Percentiles rank a stretch among this genome's conserved stretches.
Conservation (phyloP, 75 land plant genomes). For the Pinus taeda region DNA sequence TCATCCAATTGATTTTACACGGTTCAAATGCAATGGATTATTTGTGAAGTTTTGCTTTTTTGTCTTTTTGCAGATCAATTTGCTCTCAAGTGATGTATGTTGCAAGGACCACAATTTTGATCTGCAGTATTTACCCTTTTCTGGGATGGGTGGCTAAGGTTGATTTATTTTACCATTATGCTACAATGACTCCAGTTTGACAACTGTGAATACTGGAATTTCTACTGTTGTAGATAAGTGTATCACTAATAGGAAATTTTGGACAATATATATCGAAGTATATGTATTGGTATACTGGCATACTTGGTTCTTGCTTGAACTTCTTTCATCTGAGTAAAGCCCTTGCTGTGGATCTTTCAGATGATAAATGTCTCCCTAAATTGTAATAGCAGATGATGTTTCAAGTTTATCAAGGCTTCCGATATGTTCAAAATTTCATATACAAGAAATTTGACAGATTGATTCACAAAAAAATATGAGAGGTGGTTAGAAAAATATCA, state of each 20-base stretch:
- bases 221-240: neutral
- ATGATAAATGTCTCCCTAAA: too few relatives aligned
- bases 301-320: neutral
- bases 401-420: neutral
- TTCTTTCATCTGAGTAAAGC: neutral
- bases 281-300: neutral
- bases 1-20: neutral
- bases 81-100: slow-evolving; percentile 9
- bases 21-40: neutral
- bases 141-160: slow-evolving; percentile 13
- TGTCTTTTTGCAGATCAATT: slow-evolving; percentile 9
- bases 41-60: neutral
- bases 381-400: neutral
- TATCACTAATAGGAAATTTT: neutral
- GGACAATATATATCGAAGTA: neutral
- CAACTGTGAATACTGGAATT: neutral
- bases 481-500: neutral
- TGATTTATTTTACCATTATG: too few relatives aligned
- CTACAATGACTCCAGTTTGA: neutral
- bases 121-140: slow-evolving; percentile 5
- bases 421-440: neutral
- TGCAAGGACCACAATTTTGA: neutral
- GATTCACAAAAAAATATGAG: neutral
- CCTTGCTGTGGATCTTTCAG: too few relatives aligned
- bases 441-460: neutral